Percentiles rank a stretch among this genome's conserved stretches.
These are phyloP conservation scores for Apiospora kogelbergensis DNA, from an alignment of 2,329 filamentous ascomycete genomes.

Conservation along the genomic window DNA sequence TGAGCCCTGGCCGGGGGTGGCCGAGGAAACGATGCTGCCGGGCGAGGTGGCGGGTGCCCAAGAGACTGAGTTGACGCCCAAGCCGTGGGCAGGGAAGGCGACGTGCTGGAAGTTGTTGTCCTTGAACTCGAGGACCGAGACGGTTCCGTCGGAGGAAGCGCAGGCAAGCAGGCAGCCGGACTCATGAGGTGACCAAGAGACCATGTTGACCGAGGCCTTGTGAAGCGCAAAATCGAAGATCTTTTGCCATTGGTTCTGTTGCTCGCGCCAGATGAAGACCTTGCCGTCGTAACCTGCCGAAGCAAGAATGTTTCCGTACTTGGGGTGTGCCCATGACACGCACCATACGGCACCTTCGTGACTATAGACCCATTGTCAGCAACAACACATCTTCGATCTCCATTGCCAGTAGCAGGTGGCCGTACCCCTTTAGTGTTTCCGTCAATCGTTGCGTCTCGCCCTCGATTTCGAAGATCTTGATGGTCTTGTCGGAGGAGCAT, in stretches of 20 bases:
- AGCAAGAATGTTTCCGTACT: conserved; percentile 96
- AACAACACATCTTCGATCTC: background rate
- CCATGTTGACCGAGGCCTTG: conserved; percentile 94
- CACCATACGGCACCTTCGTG: conserved; percentile 98
- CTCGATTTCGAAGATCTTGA: conserved; percentile 99
- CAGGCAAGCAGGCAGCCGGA: conserved; percentile 92
- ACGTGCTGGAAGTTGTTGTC: conserved; percentile 90
- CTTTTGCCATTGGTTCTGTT: conserved; percentile 72
- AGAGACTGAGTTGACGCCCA: conserved; percentile 92
- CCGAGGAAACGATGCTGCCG: conserved; percentile 79
- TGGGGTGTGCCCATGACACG: conserved; percentile 96
- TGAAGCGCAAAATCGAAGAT: conserved; percentile 93
- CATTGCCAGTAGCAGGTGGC: conserved; percentile 12
- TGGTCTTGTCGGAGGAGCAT: conserved; percentile 96
- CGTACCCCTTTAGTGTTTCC: conserved; percentile 92
- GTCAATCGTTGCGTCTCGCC: conserved; percentile 85
- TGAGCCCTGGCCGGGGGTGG: conserved; percentile 53
- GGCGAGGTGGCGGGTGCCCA: conserved; percentile 89
- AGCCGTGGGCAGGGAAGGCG: conserved; percentile 87
- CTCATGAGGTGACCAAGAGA: conserved; percentile 97
- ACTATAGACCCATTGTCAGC: conserved; percentile 43
- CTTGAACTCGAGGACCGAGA: conserved; percentile 94
- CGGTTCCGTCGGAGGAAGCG: conserved; percentile 89
- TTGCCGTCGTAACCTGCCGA: conserved; percentile 96
- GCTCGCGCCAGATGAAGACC: conserved; percentile 97